Conservation (phyloP, 2,329 filamentous ascomycete species). For the Cladosporium sp. region DNA sequence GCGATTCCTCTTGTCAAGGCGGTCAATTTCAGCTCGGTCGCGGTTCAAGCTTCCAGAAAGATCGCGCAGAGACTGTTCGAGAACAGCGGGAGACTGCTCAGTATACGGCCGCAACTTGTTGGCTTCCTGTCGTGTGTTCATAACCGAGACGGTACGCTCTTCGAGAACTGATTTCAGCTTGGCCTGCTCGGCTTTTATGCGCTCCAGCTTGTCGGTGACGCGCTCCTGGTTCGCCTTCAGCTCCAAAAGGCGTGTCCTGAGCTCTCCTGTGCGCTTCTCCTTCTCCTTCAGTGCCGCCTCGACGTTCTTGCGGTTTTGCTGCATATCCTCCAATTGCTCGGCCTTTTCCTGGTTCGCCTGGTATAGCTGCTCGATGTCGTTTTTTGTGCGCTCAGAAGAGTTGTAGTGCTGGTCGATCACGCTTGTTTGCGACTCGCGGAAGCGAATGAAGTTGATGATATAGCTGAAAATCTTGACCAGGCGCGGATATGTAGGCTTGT, state of each 20-base stretch:
- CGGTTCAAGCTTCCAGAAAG: constrained; percentile 71
- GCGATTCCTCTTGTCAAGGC: constrained; percentile 79
- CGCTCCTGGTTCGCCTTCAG: constrained; percentile 77
- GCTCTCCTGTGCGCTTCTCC: constrained; percentile 76
- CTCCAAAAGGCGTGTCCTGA: constrained; percentile 77
- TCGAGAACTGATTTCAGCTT: constrained; percentile 69
- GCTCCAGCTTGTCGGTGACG: constrained; percentile 76
- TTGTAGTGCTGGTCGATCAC: constrained; percentile 94
- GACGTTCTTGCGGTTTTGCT: constrained; percentile 71
- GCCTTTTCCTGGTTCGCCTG: constrained; percentile 85
- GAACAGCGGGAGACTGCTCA: constrained; percentile 75
- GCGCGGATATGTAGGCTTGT: constrained; percentile 83
- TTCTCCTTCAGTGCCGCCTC: constrained; percentile 81
- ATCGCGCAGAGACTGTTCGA: constrained; percentile 78
- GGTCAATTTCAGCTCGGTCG: constrained; percentile 82
- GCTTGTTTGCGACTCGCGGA: constrained; percentile 84
- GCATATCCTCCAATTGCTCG: constrained; percentile 72
- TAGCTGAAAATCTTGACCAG: constrained; percentile 95
- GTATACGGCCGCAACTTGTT: constrained; percentile 89
- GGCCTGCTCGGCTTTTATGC: constrained; percentile 74
- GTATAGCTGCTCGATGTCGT: constrained; percentile 80
- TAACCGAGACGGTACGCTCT: constrained; percentile 64
- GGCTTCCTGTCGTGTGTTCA: constrained; percentile 76
- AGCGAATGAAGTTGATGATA: constrained; percentile 97
- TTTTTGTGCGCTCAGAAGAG: constrained; percentile 79